A percentile compares a stretch with the other conserved stretches of the same genome.
phyloP scores from a whole-genome alignment of 2,329 filamentous ascomycete genomes.

The Parastagonospora nodorum region DNA sequence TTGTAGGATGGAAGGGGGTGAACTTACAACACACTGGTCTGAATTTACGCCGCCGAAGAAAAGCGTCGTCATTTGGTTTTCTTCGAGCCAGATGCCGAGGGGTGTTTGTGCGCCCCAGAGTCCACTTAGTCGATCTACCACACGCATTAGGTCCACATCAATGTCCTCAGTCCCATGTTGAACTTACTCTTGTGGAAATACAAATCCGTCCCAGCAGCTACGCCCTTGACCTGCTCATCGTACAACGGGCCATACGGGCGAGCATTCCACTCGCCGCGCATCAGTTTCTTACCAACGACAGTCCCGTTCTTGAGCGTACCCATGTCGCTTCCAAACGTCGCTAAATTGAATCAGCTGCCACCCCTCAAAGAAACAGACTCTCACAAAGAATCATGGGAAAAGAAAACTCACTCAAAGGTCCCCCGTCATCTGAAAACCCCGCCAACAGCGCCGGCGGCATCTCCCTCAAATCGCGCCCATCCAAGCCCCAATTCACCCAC shows the following conservation, averaged over 20 bases:
- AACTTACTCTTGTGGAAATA: constrained; percentile 34
- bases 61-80: constrained; percentile 44
- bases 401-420: constrained; percentile 11
- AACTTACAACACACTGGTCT: constrained; percentile 41
- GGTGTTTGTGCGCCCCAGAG: constrained; percentile 43
- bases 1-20: too few relatives aligned
- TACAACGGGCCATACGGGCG: constrained; percentile 44
- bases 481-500: constrained; percentile 46
- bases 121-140: constrained; percentile 37
- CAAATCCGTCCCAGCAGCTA: constrained; percentile 17
- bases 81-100: constrained; percentile 39
- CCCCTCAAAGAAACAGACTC: background rate
- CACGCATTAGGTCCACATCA: too few relatives aligned
- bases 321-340: constrained; percentile 19
- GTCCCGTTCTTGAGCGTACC: constrained; percentile 14
- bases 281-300: constrained; percentile 36
- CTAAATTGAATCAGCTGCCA: too few relatives aligned
- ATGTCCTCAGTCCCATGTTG: background rate
- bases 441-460: constrained; percentile 37
- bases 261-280: constrained; percentile 46
- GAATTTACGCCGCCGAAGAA: constrained; percentile 47
- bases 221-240: constrained; percentile 24
- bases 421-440: constrained; percentile 5
- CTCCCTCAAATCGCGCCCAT: constrained; percentile 34
- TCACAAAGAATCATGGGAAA: too few relatives aligned